Percentiles rank a stretch among this genome's conserved stretches.
phyloP scores from a whole-genome alignment of 116 monocot species.

The Iris pallida region DNA sequence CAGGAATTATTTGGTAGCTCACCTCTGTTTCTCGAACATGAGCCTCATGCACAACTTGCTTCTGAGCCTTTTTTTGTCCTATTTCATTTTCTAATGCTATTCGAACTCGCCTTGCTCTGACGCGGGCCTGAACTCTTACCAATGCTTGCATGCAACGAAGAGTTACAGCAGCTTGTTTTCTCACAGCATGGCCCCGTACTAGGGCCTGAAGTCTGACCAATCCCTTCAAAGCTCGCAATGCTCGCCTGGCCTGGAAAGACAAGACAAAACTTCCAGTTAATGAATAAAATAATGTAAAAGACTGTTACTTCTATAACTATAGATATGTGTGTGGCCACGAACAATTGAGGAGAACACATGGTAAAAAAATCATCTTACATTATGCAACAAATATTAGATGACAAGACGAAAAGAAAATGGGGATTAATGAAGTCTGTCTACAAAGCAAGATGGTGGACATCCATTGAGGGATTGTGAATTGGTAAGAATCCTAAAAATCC shows the following conservation, averaged over 20 bases:
- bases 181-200: constrained; percentile 76
- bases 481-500: too few relatives aligned
- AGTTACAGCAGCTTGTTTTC: constrained; percentile 79
- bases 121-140: constrained; percentile 78
- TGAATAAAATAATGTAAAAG: too few relatives aligned
- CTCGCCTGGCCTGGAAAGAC: constrained; percentile 62
- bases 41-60: constrained; percentile 35
- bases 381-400: too few relatives aligned
- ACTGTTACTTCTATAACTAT: too few relatives aligned
- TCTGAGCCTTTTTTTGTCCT: constrained; percentile 37
- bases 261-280: not conserved
- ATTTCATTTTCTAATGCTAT: constrained; percentile 58
- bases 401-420: too few relatives aligned
- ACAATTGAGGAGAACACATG: too few relatives aligned
- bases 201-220: constrained; percentile 84
- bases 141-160: constrained; percentile 81
- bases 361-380: too few relatives aligned
- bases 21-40: constrained; percentile 65
- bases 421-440: too few relatives aligned
- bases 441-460: too few relatives aligned
- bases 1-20: not conserved
- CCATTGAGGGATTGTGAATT: too few relatives aligned
- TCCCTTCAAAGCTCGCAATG: constrained; percentile 77
- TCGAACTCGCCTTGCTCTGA: constrained; percentile 70
- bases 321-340: too few relatives aligned